Conservation (phyloP, 768 basidiomycete genomes). For the Boletus rex-veris region DNA sequence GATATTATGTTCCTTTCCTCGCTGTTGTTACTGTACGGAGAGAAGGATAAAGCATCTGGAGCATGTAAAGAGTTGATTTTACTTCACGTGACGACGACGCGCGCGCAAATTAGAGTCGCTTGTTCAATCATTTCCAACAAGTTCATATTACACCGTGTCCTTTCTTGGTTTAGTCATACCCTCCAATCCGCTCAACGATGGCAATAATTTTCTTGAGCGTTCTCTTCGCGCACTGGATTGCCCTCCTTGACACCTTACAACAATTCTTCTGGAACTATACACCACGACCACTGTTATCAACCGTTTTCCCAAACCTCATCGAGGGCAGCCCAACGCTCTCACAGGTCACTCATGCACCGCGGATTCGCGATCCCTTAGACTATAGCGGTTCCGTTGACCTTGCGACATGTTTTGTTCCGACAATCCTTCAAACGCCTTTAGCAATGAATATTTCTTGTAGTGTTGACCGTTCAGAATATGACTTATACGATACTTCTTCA, state of each 20-base stretch:
- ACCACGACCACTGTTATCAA: constrained; percentile 11
- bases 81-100: constrained; percentile 17
- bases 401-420: constrained; percentile 6
- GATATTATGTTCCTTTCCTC: no score
- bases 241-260: constrained; percentile 13
- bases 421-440: background rate
- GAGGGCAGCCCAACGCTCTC: background rate
- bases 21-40: no score
- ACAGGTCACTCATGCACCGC: background rate
- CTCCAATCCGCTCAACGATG: background rate
- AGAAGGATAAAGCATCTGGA: no score
- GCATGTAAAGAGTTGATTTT: constrained; percentile 7
- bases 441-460: constrained; percentile 2
- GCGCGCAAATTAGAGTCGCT: background rate
- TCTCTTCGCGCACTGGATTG: constrained; percentile 14
- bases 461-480: background rate
- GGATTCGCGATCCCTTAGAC: background rate
- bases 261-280: constrained; percentile 4
- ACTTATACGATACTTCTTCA: background rate
- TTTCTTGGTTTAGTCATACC: background rate
- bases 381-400: background rate
- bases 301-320: constrained; percentile 4
- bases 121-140: background rate
- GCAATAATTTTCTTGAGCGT: background rate
- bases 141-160: background rate